Conservation (phyloP, 331 rosid species). For the Acacia pycnantha region DNA sequence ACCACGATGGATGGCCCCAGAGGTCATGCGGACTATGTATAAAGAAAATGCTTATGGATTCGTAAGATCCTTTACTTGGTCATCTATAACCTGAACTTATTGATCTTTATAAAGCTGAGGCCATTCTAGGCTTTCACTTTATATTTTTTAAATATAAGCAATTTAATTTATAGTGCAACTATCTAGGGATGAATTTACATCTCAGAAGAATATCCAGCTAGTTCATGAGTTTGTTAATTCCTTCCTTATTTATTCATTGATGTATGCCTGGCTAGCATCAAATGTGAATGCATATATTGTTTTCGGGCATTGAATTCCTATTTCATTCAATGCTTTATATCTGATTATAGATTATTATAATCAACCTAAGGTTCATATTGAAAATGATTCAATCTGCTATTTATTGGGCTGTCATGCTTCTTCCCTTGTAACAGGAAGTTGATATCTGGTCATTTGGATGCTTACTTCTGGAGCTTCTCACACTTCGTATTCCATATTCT, state of each 20-base stretch:
- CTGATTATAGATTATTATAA: neutral
- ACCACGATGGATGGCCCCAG: conserved; percentile 99
- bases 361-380: neutral
- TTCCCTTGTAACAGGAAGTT: conserved; percentile 64
- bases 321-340: neutral
- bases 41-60: conserved; percentile 62
- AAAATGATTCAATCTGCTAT: neutral
- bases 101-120: neutral
- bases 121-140: conserved; percentile 1
- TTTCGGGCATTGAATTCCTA: conserved; percentile 2
- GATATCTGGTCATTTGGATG: conserved; percentile 99
- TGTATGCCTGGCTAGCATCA: neutral
- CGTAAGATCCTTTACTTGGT: conserved; percentile 49
- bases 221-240: neutral
- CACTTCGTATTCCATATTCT: conserved; percentile 67
- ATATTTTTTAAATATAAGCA: neutral
- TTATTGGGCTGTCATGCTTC: conserved; percentile 20
- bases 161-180: conserved; percentile 1
- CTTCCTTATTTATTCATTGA: neutral
- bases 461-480: conserved; percentile 77
- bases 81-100: neutral
- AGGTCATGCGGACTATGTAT: conserved; percentile 83
- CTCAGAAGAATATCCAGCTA: too few species aligned
- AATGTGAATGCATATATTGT: conserved; percentile 7
- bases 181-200: neutral